Evolutionary conservation across 768 basidiomycete species (phyloP).

Genomic region (Phylloporus rhodoxanthus): DNA sequence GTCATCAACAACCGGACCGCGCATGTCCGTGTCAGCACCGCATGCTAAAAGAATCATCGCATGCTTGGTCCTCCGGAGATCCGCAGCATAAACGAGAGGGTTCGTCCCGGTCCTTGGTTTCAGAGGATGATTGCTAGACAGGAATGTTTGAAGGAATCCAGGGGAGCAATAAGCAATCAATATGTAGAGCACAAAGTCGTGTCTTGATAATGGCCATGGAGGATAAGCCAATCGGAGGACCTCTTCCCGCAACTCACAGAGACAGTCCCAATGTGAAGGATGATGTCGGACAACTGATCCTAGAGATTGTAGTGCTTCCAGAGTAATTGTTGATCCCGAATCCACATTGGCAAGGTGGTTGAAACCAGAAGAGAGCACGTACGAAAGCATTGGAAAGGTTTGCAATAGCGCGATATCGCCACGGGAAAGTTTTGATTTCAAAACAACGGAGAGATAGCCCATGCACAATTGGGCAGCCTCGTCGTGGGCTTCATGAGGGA

Average conservation of each 20-base stretch:
- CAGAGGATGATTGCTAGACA: neutral
- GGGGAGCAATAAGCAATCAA: conserved; percentile 1
- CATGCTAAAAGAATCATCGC: neutral
- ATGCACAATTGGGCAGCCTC: neutral
- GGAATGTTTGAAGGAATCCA: neutral
- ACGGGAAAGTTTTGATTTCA: neutral
- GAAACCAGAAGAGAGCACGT: neutral
- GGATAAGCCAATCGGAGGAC: neutral
- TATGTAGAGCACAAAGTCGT: neutral
- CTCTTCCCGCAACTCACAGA: neutral
- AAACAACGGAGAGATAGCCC: neutral
- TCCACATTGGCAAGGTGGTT: conserved; percentile 1
- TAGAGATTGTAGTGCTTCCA: neutral
- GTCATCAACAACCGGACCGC: neutral
- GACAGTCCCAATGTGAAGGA: conserved; percentile 1
- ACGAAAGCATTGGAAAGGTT: neutral
- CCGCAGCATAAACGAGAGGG: conserved; percentile 8
- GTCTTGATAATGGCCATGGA: conserved; percentile 1
- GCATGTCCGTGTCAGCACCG: neutral
- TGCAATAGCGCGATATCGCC: neutral
- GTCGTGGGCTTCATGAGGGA: neutral
- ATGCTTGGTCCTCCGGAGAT: conserved; percentile 3
- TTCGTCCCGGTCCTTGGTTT: conserved; percentile 4
- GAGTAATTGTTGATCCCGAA: neutral
- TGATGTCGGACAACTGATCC: neutral